phyloP scores from a whole-genome alignment of 31 red algal genomes.

The Odonthalia washingtoniensis region DNA sequence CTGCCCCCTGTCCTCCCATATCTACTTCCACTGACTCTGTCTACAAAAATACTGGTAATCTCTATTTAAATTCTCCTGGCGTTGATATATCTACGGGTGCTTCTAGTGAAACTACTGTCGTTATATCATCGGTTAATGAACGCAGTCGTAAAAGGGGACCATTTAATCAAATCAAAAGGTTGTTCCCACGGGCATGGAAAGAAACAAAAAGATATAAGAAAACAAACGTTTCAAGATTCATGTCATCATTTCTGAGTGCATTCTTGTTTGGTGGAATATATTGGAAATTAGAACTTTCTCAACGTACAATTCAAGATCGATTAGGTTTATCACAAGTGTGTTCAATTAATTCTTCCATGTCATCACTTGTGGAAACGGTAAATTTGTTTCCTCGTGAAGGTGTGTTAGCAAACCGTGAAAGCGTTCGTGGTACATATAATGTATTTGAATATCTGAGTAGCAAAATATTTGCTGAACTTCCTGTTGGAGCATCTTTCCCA shows the following conservation, averaged over 20 bases:
- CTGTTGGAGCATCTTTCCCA: constrained; percentile 82
- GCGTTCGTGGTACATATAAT: constrained; percentile 76
- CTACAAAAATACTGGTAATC: too few species aligned
- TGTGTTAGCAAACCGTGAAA: constrained; percentile 81
- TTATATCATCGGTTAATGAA: too few species aligned
- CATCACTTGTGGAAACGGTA: constrained; percentile 93
- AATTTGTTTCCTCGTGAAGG: constrained; percentile 84
- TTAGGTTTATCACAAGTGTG: constrained; percentile 93
- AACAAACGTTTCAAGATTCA: constrained; percentile 80
- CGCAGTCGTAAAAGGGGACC: too few species aligned
- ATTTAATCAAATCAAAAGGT: constrained; percentile 60
- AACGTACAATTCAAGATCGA: constrained; percentile 80
- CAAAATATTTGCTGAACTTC: constrained; percentile 93
- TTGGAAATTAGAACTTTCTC: constrained; percentile 79
- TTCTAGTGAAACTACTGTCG: too few species aligned
- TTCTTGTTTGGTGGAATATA: constrained; percentile 95
- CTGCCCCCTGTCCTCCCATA: too few species aligned
- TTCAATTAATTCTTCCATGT: constrained; percentile 91
- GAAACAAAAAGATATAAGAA: constrained; percentile 87
- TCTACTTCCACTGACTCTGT: too few species aligned
- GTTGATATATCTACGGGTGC: neutral
- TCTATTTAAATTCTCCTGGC: too few species aligned
- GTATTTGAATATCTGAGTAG: constrained; percentile 78
- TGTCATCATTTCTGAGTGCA: constrained; percentile 82
- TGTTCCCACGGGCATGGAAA: constrained; percentile 81